Conservation (phyloP, 768 basidiomycete genomes). For the Psilocybe sp. region DNA sequence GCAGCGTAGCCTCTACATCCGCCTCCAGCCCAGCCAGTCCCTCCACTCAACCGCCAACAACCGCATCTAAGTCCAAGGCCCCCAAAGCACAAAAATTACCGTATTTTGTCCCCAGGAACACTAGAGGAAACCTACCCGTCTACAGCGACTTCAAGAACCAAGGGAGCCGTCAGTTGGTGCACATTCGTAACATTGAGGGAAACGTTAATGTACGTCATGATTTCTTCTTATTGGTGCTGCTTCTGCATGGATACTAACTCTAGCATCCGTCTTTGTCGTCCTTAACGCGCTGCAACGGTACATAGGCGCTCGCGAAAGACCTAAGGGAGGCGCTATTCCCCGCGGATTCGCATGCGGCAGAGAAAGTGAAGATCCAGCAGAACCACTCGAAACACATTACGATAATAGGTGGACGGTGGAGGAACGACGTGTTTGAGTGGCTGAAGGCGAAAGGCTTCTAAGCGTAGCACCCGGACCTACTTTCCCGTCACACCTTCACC, state of each 20-base stretch:
- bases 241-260: neutral
- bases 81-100: slow-evolving; percentile 16
- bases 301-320: slow-evolving; percentile 59
- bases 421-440: slow-evolving; percentile 59
- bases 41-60: slow-evolving; percentile 11
- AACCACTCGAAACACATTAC: slow-evolving; percentile 50
- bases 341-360: slow-evolving; percentile 40
- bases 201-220: slow-evolving; percentile 49
- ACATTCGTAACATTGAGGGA: slow-evolving; percentile 70
- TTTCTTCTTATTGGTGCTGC: neutral
- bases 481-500: neutral
- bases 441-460: slow-evolving; percentile 65
- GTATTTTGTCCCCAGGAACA: slow-evolving; percentile 68
- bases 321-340: slow-evolving; percentile 50
- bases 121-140: slow-evolving; percentile 66
- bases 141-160: slow-evolving; percentile 73
- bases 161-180: slow-evolving; percentile 54
- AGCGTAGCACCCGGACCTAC: neutral
- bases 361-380: slow-evolving; percentile 47
- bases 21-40: slow-evolving; percentile 10
- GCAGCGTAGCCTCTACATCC: slow-evolving; percentile 13
- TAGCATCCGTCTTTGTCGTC: slow-evolving; percentile 5
- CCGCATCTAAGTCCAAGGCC: neutral
- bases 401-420: slow-evolving; percentile 65
- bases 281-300: slow-evolving; percentile 10